phyloP scores from a whole-genome alignment of 805 yeast genomes.

The Candida pseudoglaebosa region DNA sequence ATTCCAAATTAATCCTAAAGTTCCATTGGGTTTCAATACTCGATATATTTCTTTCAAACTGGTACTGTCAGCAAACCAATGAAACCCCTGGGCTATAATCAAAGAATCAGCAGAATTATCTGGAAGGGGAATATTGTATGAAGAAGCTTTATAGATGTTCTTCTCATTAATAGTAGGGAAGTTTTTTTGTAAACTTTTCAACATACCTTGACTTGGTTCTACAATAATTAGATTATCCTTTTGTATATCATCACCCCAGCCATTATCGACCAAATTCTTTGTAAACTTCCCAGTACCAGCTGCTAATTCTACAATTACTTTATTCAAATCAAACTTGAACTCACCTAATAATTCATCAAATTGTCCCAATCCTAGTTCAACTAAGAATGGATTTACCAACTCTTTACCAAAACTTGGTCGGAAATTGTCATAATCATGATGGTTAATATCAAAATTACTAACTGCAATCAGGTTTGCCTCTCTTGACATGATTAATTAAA shows the following conservation, averaged over 20 bases:
- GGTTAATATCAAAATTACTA: slow-evolving; percentile 50
- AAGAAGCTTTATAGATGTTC: slow-evolving; percentile 32
- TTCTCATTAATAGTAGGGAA: slow-evolving; percentile 39
- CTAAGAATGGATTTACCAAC: slow-evolving; percentile 42
- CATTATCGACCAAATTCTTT: slow-evolving; percentile 32
- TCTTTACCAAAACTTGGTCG: slow-evolving; percentile 47
- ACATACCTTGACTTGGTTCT: slow-evolving; percentile 60
- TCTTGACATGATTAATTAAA: background rate
- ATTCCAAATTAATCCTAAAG: slow-evolving; percentile 58
- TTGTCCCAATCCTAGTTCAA: slow-evolving; percentile 27
- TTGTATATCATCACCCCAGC: slow-evolving; percentile 22
- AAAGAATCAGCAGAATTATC: slow-evolving; percentile 46
- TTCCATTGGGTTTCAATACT: slow-evolving; percentile 46
- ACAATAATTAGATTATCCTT: slow-evolving; percentile 37
- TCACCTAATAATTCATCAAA: slow-evolving; percentile 4
- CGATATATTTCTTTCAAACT: slow-evolving; percentile 48
- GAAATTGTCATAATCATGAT: slow-evolving; percentile 45
- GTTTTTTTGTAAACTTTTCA: slow-evolving; percentile 39
- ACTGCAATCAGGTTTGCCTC: slow-evolving; percentile 35
- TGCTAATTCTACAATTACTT: slow-evolving; percentile 47
- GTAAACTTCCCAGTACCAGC: slow-evolving; percentile 68
- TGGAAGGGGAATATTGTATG: slow-evolving; percentile 44
- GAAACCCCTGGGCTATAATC: slow-evolving; percentile 59
- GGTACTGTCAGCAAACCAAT: slow-evolving; percentile 56
- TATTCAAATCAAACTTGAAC: slow-evolving; percentile 15